phyloP scores from a whole-genome alignment of 805 yeast species.

The Priceomyces melissophilus region DNA sequence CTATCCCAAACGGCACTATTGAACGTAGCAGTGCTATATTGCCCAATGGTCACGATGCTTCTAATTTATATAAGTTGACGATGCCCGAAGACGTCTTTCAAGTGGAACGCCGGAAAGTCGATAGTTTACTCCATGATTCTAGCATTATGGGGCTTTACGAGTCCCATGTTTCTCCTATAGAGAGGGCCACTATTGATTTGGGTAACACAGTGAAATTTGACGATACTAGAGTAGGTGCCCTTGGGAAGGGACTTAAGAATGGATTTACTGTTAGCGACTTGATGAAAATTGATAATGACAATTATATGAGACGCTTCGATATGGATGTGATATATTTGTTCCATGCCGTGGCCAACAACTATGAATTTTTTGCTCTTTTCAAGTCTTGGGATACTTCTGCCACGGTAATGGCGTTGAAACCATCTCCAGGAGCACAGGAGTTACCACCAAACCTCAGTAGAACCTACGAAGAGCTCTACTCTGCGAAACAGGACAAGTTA shows the following conservation, averaged over 20 bases:
- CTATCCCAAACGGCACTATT: slow-evolving; percentile 49
- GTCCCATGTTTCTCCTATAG: slow-evolving; percentile 59
- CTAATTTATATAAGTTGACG: slow-evolving; percentile 55
- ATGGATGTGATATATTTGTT: slow-evolving; percentile 62
- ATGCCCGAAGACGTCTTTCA: slow-evolving; percentile 65
- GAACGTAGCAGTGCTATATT: slow-evolving; percentile 58
- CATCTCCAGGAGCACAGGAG: slow-evolving; percentile 63
- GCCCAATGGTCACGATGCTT: slow-evolving; percentile 63
- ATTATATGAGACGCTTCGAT: slow-evolving; percentile 53
- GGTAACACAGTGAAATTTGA: slow-evolving; percentile 74
- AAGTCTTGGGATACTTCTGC: slow-evolving; percentile 57
- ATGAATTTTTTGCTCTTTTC: slow-evolving; percentile 69
- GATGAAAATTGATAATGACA: slow-evolving; percentile 43
- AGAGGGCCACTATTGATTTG: slow-evolving; percentile 73
- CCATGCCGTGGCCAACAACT: slow-evolving; percentile 69
- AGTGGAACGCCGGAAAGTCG: slow-evolving; percentile 54
- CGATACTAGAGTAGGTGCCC: slow-evolving; percentile 69
- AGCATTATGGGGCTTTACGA: slow-evolving; percentile 73
- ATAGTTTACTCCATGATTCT: slow-evolving; percentile 61
- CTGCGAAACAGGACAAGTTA: slow-evolving; percentile 44
- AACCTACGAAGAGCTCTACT: slow-evolving; percentile 52
- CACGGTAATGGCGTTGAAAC: slow-evolving; percentile 59
- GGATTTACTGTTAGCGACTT: slow-evolving; percentile 73
- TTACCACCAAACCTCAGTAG: slow-evolving; percentile 53
- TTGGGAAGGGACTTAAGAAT: slow-evolving; percentile 79